Evolutionary conservation across 1,284 basidiomycete species (phyloP), one percentile per base, ranked within the genome.

Genomic region (Schizopora paradoxa): DNA sequence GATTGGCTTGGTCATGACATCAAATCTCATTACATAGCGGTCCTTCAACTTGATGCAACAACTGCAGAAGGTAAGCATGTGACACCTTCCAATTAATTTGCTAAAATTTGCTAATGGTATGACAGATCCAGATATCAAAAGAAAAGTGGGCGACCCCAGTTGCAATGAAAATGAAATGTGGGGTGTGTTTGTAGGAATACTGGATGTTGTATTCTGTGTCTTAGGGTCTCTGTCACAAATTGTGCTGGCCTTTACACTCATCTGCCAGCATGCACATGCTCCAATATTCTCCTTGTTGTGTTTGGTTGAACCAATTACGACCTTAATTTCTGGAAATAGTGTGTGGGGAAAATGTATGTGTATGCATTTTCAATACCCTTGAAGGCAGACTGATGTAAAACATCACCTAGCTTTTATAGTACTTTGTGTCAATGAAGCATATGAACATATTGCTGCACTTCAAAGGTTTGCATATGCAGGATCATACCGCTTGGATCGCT

Each of bases 401-500:
- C 13, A 25, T 41, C 22, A 25, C 18, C 5, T 29, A 50, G 48
- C 46, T 6, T 48, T 11, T 23, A 33, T 47, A 7, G 16, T 18
- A 23, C 44, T 29, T 23, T 43, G 35, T 18, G 31, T 22, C 29
- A 48, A 48, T 32, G 8, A 21, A 6, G 23, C 31, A 19, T 51
- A 49, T 23, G 23, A 27, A n/a, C 48, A 46, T 6, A 22, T 51
- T 22, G 14, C 27, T 1, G 19, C 49, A 7, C 36, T 51, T 5
- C 35, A 47, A 7, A 25, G 26, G 6, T 19, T 51, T 11, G 25
- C 36, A 14, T 39, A 29, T 31, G 10, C 32, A 16, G 18, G 34
- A 5, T n/a, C 38, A 5, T 32, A 22, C 26, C 33, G 46, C 13
- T 26, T 41, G 6, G 50, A 51, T 21, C 37, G 29, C 8, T 26